Conservation (phyloP, 2,329 filamentous ascomycete genomes). For the Ustulina deusta region DNA sequence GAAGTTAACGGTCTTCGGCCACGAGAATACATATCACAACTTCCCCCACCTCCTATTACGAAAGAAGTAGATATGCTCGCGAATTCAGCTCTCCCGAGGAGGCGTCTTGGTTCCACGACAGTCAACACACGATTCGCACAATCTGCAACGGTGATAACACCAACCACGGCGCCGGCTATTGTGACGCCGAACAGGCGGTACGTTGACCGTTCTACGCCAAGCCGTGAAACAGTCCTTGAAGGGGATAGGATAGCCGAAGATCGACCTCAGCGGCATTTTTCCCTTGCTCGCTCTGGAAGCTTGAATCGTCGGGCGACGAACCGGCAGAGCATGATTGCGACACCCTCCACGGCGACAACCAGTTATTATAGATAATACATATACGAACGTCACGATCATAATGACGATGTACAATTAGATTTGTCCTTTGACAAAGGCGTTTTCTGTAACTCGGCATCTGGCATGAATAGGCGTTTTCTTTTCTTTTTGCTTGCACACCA, state of each 20-base stretch:
- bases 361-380: slow-evolving; percentile 59
- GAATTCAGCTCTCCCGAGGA: slow-evolving; percentile 64
- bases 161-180: slow-evolving; percentile 52
- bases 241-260: slow-evolving; percentile 57
- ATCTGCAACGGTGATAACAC: slow-evolving; percentile 40
- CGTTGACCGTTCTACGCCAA: slow-evolving; percentile 59
- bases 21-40: slow-evolving; percentile 57
- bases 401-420: slow-evolving; percentile 52
- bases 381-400: slow-evolving; percentile 44
- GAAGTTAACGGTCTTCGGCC: slow-evolving; percentile 60
- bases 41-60: slow-evolving; percentile 50
- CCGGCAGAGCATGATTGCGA: slow-evolving; percentile 58
- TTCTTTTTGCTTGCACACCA: slow-evolving; percentile 30
- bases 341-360: slow-evolving; percentile 53
- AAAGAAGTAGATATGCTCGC: slow-evolving; percentile 52
- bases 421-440: slow-evolving; percentile 42
- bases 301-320: slow-evolving; percentile 58
- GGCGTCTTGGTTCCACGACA: slow-evolving; percentile 64
- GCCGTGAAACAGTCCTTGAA: slow-evolving; percentile 55
- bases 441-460: slow-evolving; percentile 41
- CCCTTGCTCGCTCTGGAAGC: slow-evolving; percentile 61
- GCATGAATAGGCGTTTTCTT: slow-evolving; percentile 45
- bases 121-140: slow-evolving; percentile 61
- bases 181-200: slow-evolving; percentile 58
- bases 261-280: slow-evolving; percentile 59